Evolutionary conservation across 139 green algal genomes (phyloP).

Genomic region (Chlorella sorokiniana): DNA sequence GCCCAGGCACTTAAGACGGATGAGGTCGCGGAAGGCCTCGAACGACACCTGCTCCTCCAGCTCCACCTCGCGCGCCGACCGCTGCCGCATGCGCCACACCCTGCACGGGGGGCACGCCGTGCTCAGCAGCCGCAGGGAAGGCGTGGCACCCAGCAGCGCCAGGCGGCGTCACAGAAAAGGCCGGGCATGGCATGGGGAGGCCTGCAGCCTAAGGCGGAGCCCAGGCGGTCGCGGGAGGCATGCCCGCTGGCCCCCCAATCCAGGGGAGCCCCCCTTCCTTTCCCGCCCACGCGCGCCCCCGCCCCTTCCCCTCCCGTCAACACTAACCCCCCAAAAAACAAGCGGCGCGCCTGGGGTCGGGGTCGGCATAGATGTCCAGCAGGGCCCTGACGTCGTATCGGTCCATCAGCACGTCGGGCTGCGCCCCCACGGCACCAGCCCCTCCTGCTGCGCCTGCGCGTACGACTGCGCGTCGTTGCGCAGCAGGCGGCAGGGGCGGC

Average conservation of each 20-base stretch:
- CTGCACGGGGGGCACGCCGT: background rate
- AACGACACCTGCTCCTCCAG: conserved; percentile 75
- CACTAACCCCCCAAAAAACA: background rate
- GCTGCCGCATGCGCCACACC: conserved; percentile 28
- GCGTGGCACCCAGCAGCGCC: background rate
- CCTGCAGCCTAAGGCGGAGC: too few species aligned
- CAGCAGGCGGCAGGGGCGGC: conserved; percentile 54
- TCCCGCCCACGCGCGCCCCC: too few species aligned
- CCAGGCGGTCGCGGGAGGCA: too few species aligned
- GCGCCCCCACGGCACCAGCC: conserved; percentile 74
- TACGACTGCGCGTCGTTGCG: conserved; percentile 56
- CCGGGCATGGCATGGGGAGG: too few species aligned
- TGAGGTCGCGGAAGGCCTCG: conserved; percentile 72
- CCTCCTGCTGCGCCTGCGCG: conserved; percentile 54
- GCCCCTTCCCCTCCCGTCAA: background rate
- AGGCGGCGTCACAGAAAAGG: background rate
- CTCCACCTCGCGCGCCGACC: conserved; percentile 57
- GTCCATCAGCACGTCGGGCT: conserved; percentile 73
- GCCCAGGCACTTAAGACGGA: conserved; percentile 55
- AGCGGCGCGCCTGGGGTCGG: conserved; percentile 28
- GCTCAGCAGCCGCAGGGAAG: background rate
- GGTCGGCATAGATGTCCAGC: conserved; percentile 76
- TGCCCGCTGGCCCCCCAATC: too few species aligned
- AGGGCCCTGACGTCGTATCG: conserved; percentile 75
- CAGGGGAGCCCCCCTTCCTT: too few species aligned